phyloP scores from a whole-genome alignment of 179 eudicot species.

The Carnegiea gigantea region DNA sequence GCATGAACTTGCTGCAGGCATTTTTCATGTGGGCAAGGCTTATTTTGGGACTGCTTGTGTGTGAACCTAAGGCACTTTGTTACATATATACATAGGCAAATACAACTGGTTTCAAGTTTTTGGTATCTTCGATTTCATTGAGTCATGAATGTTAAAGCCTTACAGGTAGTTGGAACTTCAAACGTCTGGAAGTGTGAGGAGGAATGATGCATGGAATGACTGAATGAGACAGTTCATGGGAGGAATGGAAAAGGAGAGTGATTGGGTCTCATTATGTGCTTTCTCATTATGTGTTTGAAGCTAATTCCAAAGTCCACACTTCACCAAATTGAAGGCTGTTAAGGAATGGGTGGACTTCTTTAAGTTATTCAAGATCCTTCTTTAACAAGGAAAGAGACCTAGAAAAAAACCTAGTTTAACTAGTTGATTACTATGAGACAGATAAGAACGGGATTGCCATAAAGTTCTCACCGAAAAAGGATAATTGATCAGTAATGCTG shows the following conservation, averaged over 20 bases:
- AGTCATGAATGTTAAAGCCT: not conserved
- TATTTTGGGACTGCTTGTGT: not conserved
- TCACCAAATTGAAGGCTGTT: not conserved
- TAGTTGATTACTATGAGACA: not conserved
- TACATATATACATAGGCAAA: not conserved
- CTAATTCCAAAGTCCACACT: not conserved
- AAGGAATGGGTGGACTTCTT: not conserved
- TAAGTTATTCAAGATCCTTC: not conserved
- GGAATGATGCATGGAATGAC: not conserved
- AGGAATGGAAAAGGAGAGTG: not conserved
- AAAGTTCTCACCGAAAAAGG: no score
- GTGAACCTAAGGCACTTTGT: not conserved
- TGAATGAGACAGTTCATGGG: not conserved
- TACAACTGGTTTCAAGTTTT: not conserved
- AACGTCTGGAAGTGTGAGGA: not conserved
- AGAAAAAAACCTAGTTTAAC: not conserved
- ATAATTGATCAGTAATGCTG: no score
- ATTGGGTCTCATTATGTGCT: not conserved
- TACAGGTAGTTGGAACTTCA: not conserved
- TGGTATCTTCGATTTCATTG: not conserved
- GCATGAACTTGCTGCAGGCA: conserved; percentile 3
- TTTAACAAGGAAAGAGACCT: not conserved
- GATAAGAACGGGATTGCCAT: no score
- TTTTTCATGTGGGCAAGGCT: not conserved
- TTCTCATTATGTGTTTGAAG: not conserved